Percentiles rank a stretch among this genome's conserved stretches.
These are phyloP conservation scores for Phytophthora pluvialis DNA, from an alignment of 352 stramenopile species.

Conservation along the genomic window DNA sequence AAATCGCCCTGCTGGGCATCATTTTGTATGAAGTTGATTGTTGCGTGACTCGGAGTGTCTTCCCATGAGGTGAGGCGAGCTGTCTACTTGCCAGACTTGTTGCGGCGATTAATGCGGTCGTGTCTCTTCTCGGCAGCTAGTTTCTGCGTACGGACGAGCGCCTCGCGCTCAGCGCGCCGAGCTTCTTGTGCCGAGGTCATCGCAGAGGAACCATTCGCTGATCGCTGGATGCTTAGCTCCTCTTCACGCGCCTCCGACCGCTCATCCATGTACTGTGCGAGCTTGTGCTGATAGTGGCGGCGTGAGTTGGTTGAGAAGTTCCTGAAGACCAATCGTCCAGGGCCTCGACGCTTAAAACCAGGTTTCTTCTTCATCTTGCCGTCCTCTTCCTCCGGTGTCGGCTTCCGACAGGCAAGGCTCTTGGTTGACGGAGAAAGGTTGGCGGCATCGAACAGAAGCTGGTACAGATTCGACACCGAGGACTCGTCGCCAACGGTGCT, in stretches of 20 bases:
- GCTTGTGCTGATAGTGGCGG: slow-evolving; percentile 79
- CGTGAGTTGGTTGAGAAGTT: slow-evolving; percentile 67
- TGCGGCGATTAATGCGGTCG: slow-evolving; percentile 77
- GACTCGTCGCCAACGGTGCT: slow-evolving; percentile 2
- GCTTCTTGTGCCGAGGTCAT: slow-evolving; percentile 52
- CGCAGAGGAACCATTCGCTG: slow-evolving; percentile 21
- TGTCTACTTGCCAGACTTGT: slow-evolving; percentile 51
- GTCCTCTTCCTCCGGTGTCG: slow-evolving; percentile 24
- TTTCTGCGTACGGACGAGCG: slow-evolving; percentile 62
- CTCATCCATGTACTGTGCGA: slow-evolving; percentile 77
- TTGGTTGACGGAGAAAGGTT: slow-evolving; percentile 46
- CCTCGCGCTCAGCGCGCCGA: slow-evolving; percentile 70
- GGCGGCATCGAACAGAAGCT: slow-evolving; percentile 35
- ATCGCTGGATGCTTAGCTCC: slow-evolving; percentile 73
- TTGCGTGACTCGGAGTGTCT: background rate
- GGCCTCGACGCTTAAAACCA: slow-evolving; percentile 44
- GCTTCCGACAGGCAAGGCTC: slow-evolving; percentile 23
- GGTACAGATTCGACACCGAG: slow-evolving; percentile 42
- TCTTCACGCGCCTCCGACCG: slow-evolving; percentile 72
- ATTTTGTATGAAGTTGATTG: slow-evolving; percentile 25
- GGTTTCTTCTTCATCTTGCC: slow-evolving; percentile 24
- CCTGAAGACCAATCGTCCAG: slow-evolving; percentile 76
- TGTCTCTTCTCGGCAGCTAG: slow-evolving; percentile 80
- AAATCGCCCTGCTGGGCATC: slow-evolving; percentile 13
- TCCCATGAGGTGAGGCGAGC: background rate